Base-by-base conservation (phyloP, 2,329 filamentous ascomycete species). In the Stachybotrys chlorohalonatus region DNA sequence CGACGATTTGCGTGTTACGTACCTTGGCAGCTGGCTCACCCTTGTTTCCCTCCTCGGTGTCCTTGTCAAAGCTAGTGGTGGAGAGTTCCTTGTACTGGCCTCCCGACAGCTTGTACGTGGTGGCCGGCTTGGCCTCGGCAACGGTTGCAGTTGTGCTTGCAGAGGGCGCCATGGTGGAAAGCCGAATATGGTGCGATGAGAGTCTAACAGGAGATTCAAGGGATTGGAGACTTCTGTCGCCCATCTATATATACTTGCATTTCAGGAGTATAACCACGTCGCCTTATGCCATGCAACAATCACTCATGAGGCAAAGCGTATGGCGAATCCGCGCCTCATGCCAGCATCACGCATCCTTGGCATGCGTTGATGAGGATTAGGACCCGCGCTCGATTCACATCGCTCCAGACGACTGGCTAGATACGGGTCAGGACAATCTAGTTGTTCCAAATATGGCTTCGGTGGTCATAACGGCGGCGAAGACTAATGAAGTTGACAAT, bases 21-120 rank as follows among this genome's bases (percentile, higher is more conserved):
- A 66, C 66, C 62, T 63, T 65, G 55, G 66, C 66, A 8, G 58
- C 62, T 32, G 61, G 58, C 24, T 60, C 58, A 11, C 62, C 63
- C 15, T 54, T 58, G 57, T 66, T 67, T 31, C 66, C 66, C 5
- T 60, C 57, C 54, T 69, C 66, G 7, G 61, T 55, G 7, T 63
- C 65, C 32, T 51, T 58, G 53, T 69, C 60, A 11, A 69, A 55
- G 11, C 57, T 54, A 5, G 57, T 57, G 11, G 57, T 48, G n/a
- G 66, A 64, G 47, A 67, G 62, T 39, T 67, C 66, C 57, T 68
- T 68, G 61, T 68, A 68, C 47, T 64, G 60, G 39, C 62, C 64
- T 11, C 65, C 55, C 16, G 63, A 57, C 15, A 68, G 54, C 55
- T 61, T 66, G 55, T 62, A 62, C 1, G 56, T 53, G 46, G 46